phyloP scores from a whole-genome alignment of 257 asterid species.

The Lycium ferocissimum region DNA sequence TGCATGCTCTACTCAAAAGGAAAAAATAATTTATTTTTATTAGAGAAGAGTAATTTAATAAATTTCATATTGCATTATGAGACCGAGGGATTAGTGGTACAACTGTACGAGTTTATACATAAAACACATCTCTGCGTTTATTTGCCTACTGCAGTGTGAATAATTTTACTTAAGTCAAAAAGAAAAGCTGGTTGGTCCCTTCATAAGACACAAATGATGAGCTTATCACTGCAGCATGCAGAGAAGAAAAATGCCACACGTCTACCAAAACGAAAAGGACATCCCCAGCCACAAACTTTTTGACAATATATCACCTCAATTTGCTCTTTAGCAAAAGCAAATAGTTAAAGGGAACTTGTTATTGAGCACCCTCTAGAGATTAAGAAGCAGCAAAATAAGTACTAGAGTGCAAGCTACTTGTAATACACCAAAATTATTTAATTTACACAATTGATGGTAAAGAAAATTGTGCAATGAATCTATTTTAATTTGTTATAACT shows the following conservation, averaged over 20 bases:
- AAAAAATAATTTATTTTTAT: too few relatives aligned
- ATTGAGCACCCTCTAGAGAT: too few relatives aligned
- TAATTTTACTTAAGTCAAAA: background rate
- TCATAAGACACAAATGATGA: background rate
- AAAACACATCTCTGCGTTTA: background rate
- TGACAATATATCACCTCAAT: constrained; percentile 18
- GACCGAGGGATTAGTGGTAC: too few relatives aligned
- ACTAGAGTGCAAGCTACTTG: background rate
- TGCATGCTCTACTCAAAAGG: too few relatives aligned
- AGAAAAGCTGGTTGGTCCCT: background rate
- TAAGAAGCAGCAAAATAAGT: background rate
- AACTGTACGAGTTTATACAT: background rate
- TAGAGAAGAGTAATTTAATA: too few relatives aligned
- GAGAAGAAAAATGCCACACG: constrained; percentile 3
- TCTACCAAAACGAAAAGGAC: constrained; percentile 22
- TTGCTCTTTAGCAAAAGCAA: constrained; percentile 6
- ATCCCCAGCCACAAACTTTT: background rate
- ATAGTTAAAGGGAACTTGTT: background rate
- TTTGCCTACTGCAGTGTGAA: background rate
- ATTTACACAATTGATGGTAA: background rate
- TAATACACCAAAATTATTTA: background rate
- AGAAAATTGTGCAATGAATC: background rate
- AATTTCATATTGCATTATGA: too few relatives aligned
- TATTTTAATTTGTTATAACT: too few relatives aligned
- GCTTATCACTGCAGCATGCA: background rate